Evolutionary conservation across 2,329 filamentous ascomycete species (phyloP), one percentile per base, ranked within the genome.

Genomic region (Cadophora gregata): DNA sequence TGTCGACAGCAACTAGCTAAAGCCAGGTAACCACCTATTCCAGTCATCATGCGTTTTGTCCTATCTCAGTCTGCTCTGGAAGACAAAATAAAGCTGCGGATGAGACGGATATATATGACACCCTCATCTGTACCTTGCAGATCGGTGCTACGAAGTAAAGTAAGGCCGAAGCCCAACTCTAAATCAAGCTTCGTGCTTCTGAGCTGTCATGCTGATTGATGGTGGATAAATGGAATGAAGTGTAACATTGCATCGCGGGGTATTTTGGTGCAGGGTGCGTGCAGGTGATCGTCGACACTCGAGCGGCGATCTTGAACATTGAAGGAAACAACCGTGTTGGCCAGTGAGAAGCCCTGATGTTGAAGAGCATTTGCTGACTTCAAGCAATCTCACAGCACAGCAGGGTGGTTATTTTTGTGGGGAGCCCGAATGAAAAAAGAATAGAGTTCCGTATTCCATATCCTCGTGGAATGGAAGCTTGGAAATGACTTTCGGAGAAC

Each of bases 101-200:
- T 27, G 25, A 31, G 16, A 3, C 25, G 50, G 50, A 16, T 4
- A 7, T 27, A 27, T 51, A 51, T 51, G 4, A 31, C 19, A 31
- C 16, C 36, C 9, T 9, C 31, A 24, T 56, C 27, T 24, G 29
- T 64, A 55, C 55, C 62, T 60, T 60, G 63, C 48, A 53, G 63
- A 64, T 60, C 56, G 31, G 31, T 31, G 29, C 29, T 6, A 24
- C 19, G 16, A 33, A 64, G 58, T 60, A 47, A 33, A 64, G 58
- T 60, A 47, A 55, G 29, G 38, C 63, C 47, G 63, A 64, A 19
- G 48, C 47, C 45, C 45, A n/a, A 51, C 31, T 53, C 14, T 55
- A 9, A 12, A 9, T 24, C 24, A 31, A 56, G 53, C 19, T 36
- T 33, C 12, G 53, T 36, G n/a, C 25, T 16, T 29, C 14, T 12